phyloP scores from a whole-genome alignment of 148 eudicot genomes.

The Vaccinium vitisidaea region DNA sequence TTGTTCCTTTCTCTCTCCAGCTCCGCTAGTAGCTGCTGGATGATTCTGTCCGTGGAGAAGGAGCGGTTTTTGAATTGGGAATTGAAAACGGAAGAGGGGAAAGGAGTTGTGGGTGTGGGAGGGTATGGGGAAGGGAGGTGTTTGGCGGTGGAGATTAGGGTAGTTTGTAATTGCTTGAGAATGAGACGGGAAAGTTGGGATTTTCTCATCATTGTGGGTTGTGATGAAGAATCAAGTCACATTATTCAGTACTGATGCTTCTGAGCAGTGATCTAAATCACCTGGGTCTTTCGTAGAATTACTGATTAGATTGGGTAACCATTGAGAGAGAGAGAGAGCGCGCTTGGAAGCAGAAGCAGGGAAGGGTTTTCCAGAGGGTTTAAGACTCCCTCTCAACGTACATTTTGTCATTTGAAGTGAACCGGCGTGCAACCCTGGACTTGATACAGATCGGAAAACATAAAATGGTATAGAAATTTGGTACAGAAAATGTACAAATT shows the following conservation, averaged over 20 bases:
- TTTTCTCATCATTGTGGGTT: conserved; percentile 1
- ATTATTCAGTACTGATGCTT: neutral
- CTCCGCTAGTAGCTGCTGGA: conserved; percentile 27
- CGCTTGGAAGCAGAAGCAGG: too few relatives aligned
- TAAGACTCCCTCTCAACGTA: too few relatives aligned
- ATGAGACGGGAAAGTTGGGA: conserved; percentile 9
- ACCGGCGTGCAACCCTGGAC: too few relatives aligned
- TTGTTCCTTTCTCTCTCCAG: conserved; percentile 38
- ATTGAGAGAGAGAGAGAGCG: neutral
- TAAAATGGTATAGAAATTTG: too few relatives aligned
- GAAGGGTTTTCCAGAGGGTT: too few relatives aligned
- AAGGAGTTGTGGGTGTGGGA: neutral
- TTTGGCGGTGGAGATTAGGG: neutral
- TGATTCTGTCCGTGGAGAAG: conserved; percentile 11
- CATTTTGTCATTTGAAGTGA: too few relatives aligned
- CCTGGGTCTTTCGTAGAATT: too few relatives aligned
- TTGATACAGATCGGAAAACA: too few relatives aligned
- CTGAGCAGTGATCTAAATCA: neutral
- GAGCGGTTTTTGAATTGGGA: conserved; percentile 4
- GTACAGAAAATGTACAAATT: too few relatives aligned
- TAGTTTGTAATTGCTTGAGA: neutral
- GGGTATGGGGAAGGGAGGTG: neutral
- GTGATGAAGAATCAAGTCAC: neutral
- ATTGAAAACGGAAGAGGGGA: neutral
- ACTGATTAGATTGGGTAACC: neutral